Conservation (phyloP, 1,139 yeast genomes). For the Candida tetrigidarum region DNA sequence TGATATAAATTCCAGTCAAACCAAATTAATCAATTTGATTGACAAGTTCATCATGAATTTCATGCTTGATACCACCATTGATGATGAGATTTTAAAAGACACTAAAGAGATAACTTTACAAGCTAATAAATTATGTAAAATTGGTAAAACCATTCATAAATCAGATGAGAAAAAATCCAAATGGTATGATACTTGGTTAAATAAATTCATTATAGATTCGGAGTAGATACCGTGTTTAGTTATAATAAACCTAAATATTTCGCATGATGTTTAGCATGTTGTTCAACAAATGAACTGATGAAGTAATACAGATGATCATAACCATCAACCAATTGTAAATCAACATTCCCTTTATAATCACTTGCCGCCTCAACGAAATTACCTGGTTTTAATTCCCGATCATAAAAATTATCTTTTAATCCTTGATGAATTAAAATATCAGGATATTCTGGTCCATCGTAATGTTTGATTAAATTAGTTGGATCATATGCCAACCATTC, state of each 20-base stretch:
- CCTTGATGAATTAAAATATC: constrained; percentile 87
- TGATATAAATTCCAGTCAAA: constrained; percentile 34
- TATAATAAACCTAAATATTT: constrained; percentile 61
- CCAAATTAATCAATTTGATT: constrained; percentile 34
- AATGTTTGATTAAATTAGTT: constrained; percentile 63
- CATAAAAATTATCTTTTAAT: constrained; percentile 72
- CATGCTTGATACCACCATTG: constrained; percentile 47
- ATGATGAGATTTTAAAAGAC: constrained; percentile 30
- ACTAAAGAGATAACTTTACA: constrained; percentile 29
- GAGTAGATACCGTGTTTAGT: constrained; percentile 16
- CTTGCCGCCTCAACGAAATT: constrained; percentile 68
- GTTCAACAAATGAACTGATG: constrained; percentile 77
- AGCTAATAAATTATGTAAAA: constrained; percentile 34
- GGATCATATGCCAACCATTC: constrained; percentile 85
- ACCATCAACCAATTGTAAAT: constrained; percentile 71
- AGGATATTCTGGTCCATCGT: constrained; percentile 52
- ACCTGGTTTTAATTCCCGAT: constrained; percentile 77
- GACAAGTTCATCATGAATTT: constrained; percentile 54
- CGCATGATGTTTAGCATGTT: constrained; percentile 89
- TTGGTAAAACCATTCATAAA: constrained; percentile 42
- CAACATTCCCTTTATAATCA: constrained; percentile 65
- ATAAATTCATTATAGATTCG: constrained; percentile 27
- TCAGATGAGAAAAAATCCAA: constrained; percentile 44
- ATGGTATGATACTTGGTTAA: constrained; percentile 57
- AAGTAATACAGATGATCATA: constrained; percentile 93